Evolutionary conservation across 208 protist genomes (phyloP), one percentile per base, ranked within the genome.

Genomic region (Wallacemonas sp.): DNA sequence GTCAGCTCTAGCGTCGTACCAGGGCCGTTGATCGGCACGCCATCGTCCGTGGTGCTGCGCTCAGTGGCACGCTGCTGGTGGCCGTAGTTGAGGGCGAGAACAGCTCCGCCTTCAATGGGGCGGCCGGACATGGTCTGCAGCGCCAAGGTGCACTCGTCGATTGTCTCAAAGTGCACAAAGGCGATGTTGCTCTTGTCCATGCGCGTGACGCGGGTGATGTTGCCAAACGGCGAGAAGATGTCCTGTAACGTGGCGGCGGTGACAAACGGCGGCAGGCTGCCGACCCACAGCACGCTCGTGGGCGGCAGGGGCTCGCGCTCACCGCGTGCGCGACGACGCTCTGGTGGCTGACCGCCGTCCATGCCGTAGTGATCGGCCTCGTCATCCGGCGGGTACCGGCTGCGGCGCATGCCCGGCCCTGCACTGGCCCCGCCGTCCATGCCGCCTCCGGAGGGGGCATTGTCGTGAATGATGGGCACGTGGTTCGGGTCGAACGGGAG

Each of bases 31-130:
- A 26, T 44, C 11, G 46, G 39, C 26, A 63, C 64, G 3, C 49
- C 46, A 26, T 62, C 61, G 36, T 50, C 50, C 2, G 45, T 73
- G n/a, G n/a, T n/a, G 0, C 38, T 67, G 44, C 25, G 23, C 49
- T 23, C 26, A 31, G 38, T 2, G 25, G 36, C 28, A 55, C 75
- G 77, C 38, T 83, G 83, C 26, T 74, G 67, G 45, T 89, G 83
- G 36, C 90, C 90, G 70, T 96, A 96, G 77, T 96, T 96, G 36
- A 96, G 77, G 41, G 71, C 74, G 16, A 96, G 78, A 66, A 89
- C 73, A 4, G 81, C 85, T 29, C 82, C 82, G 65, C 78, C 78
- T 44, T 87, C 84, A 63, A 96, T 89, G 20, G 77, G 74, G 38
- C 81, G 76, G 14, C 82, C 81, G 44, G 63, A 65, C 87, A 96